Evolutionary conservation across 345 rosid genomes (phyloP).

Genomic region (Eucalyptus paniculata): DNA sequence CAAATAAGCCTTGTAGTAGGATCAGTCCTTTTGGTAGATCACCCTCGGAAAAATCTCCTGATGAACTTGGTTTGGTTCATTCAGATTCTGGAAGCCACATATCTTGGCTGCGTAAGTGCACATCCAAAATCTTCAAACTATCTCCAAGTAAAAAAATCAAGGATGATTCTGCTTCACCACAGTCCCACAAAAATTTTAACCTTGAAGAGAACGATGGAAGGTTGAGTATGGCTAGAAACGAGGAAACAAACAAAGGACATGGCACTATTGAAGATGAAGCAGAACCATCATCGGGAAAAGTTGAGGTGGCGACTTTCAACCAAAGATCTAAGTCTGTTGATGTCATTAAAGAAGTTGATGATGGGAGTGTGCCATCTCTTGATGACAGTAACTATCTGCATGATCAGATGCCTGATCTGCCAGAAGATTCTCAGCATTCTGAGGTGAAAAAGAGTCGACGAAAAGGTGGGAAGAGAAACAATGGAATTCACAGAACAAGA

Average conservation of each 20-base stretch:
- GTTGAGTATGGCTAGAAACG: not conserved
- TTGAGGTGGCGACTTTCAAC: conserved; percentile 1
- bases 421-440: conserved; percentile 53
- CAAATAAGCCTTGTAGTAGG: conserved; percentile 12
- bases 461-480: conserved; percentile 33
- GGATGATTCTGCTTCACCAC: conserved; percentile 6
- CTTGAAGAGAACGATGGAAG: conserved; percentile 9
- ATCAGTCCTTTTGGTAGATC: conserved; percentile 9
- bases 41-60: conserved; percentile 15
- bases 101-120: conserved; percentile 59
- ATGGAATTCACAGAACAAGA: conserved; percentile 31
- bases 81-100: conserved; percentile 28
- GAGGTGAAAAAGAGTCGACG: conserved; percentile 17
- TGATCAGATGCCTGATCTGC: conserved; percentile 28
- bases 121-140: conserved; percentile 40
- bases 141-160: conserved; percentile 49
- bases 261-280: conserved; percentile 7
- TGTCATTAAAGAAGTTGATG: conserved; percentile 8
- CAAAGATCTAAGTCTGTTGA: conserved; percentile 17
- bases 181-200: not conserved
- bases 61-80: conserved; percentile 4
- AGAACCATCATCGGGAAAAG: conserved; percentile 1
- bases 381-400: conserved; percentile 41
- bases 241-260: not conserved
- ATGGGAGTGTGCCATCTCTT: conserved; percentile 26